These are phyloP conservation scores for Hemisphaericaspora xylofermentans DNA, from an alignment of 1,139 yeast species.

Conservation along the genomic window DNA sequence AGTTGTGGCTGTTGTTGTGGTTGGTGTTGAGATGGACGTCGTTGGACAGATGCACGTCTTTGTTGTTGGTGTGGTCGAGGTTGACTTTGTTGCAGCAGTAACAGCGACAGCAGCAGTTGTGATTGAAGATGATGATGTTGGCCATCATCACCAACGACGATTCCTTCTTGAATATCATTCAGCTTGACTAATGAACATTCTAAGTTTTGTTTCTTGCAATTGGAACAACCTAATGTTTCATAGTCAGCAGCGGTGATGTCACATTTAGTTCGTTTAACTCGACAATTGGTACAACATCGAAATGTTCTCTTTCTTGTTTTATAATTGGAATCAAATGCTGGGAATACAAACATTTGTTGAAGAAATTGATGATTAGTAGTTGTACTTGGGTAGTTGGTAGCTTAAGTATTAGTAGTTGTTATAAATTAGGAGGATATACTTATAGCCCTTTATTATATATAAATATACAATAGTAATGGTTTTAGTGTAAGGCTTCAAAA, in stretches of 20 bases:
- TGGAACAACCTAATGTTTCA: slow-evolving; percentile 38
- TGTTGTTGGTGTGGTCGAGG: slow-evolving; percentile 4
- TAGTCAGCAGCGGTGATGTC: slow-evolving; percentile 33
- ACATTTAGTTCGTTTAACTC: slow-evolving; percentile 42
- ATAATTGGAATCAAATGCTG: slow-evolving; percentile 57
- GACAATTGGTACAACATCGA: slow-evolving; percentile 53
- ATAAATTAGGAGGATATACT: too few species aligned
- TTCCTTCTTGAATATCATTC: too few species aligned
- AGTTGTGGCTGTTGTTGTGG: slow-evolving; percentile 2
- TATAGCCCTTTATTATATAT: too few species aligned
- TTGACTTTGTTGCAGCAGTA: slow-evolving; percentile 1
- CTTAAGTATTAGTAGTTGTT: too few species aligned
- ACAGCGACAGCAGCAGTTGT: not conserved
- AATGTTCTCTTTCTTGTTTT: slow-evolving; percentile 53
- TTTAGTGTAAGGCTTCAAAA: too few species aligned
- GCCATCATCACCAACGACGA: too few species aligned
- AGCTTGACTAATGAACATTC: slow-evolving; percentile 13
- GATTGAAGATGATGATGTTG: not conserved
- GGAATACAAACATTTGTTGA: slow-evolving; percentile 61
- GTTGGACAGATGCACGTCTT: not conserved
- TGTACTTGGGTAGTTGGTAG: too few species aligned
- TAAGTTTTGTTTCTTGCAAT: slow-evolving; percentile 24
- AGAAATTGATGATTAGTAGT: too few species aligned
- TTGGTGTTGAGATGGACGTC: not conserved
- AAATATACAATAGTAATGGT: too few species aligned